Evolutionary conservation across 2,329 filamentous ascomycete genomes (phyloP), one percentile per base, ranked within the genome.

Genomic region (Dactylonectria macrodidyma): DNA sequence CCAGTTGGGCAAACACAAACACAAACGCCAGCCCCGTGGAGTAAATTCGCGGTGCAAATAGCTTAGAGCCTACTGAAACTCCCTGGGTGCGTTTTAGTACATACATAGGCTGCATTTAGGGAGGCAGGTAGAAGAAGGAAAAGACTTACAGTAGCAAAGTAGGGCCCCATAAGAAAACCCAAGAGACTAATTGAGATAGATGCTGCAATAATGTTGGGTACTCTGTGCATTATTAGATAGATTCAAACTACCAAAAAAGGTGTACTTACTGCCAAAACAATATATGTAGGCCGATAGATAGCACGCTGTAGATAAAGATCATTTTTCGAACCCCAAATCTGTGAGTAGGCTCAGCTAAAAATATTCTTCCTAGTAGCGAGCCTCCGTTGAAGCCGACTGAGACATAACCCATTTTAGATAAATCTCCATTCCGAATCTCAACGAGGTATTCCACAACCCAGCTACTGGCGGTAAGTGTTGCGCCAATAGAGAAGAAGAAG

Each of bases 401-500:
- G 0, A 92, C 86, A 59, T 91, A 92, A 0, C 89, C 90, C 77
- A 90, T 87, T 19, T 86, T 81, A 0, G 86, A 81, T 0, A 92
- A 79, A 2, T 87, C 80, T 0, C 89, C 89, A 3, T 86, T 80
- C 0, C 90, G 86, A n/a, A 89, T 87, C 2, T 84, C 83, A 6
- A 91, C 86, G 3, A 92, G 83, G 62, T 89, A 92, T 70, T 91
- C 88, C 2, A 92, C 89, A 0, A 91, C 86, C 90, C 89, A 92
- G 1, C 90, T 89, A 66, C 81, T 77, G 0, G 88, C 86, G 0
- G 89, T 91, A 2, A 90, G 84, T 1, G 75, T 76, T 0, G 84
- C 85, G 0, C 90, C 90, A 0, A 92, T 80, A 59, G 88, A 87
- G 76, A 91, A 90, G 79, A 91, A 91, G 79, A 88, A 92, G 76